Conservation (phyloP, 2,329 filamentous ascomycete species). For the Trichothecium sympodiale region DNA sequence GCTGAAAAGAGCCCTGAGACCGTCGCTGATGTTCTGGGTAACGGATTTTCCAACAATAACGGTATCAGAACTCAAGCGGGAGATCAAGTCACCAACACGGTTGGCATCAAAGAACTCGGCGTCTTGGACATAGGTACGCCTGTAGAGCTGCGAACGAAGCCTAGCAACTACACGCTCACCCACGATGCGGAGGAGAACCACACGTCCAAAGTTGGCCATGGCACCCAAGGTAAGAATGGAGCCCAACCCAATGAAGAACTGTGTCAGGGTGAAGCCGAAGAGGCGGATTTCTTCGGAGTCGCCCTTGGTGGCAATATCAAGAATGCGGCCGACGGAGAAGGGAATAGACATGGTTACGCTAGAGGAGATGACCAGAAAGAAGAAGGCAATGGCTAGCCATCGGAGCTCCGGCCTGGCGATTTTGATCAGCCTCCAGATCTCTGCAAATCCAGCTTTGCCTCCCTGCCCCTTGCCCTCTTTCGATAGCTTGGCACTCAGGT, state of each 20-base stretch:
- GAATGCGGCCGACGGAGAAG: constrained; percentile 89
- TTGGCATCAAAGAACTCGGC: constrained; percentile 99
- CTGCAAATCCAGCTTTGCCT: constrained; percentile 51
- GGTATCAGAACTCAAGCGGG: constrained; percentile 87
- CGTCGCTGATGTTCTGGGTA: constrained; percentile 94
- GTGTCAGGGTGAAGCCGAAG: constrained; percentile 73
- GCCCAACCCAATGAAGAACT: constrained; percentile 79
- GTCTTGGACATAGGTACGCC: constrained; percentile 89
- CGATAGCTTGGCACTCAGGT: constrained; percentile 75
- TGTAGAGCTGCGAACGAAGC: constrained; percentile 79
- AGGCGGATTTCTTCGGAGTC: constrained; percentile 55
- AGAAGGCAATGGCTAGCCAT: constrained; percentile 68
- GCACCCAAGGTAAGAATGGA: constrained; percentile 73
- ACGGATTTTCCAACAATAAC: constrained; percentile 98
- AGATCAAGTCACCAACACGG: constrained; percentile 90
- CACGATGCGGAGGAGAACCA: constrained; percentile 85
- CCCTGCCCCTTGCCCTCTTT: constrained; percentile 59
- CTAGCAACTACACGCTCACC: constrained; percentile 90
- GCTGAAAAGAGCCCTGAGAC: constrained; percentile 81
- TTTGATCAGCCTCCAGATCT: constrained; percentile 79
- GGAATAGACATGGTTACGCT: constrained; percentile 92
- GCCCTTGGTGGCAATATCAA: constrained; percentile 78
- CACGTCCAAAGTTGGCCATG: constrained; percentile 83
- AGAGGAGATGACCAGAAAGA: constrained; percentile 80
- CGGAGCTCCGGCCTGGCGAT: constrained; percentile 79